phyloP scores from a whole-genome alignment of 176 grass and related monocot genomes.

The Rhynchospora tenuis region DNA sequence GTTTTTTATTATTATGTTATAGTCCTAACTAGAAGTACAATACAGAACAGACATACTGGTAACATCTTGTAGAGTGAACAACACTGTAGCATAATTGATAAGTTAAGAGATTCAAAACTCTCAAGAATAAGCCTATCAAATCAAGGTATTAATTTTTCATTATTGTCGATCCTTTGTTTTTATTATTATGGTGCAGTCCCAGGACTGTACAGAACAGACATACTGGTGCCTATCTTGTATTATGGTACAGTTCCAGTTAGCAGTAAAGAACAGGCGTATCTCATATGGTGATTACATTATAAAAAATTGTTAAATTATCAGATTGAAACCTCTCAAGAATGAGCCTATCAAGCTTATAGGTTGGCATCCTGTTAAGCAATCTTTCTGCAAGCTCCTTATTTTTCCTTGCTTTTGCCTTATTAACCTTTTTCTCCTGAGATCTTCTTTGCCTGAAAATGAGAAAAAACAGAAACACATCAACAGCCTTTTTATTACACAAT shows the following conservation, averaged over 20 bases:
- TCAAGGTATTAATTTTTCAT: no score
- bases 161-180: no score
- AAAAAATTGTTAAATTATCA: background rate
- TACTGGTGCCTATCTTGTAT: no score
- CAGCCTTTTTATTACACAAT: background rate
- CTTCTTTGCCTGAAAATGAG: conserved; percentile 52
- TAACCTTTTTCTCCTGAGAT: conserved; percentile 66
- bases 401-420: conserved; percentile 75
- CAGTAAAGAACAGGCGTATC: no score
- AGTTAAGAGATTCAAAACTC: background rate
- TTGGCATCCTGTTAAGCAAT: conserved; percentile 59
- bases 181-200: no score
- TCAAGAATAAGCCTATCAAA: no score
- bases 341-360: conserved; percentile 87
- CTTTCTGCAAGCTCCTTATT: conserved; percentile 82
- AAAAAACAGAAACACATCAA: background rate
- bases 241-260: no score
- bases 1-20: background rate
- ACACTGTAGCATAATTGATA: background rate
- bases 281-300: no score
- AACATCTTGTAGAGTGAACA: background rate
- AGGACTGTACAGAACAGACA: no score
- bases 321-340: conserved; percentile 66
- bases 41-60: background rate
- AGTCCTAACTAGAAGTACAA: background rate